Evolutionary conservation across 257 asterid species (phyloP), one percentile per base, ranked within the genome.

Genomic region (Solanum neorickii): DNA sequence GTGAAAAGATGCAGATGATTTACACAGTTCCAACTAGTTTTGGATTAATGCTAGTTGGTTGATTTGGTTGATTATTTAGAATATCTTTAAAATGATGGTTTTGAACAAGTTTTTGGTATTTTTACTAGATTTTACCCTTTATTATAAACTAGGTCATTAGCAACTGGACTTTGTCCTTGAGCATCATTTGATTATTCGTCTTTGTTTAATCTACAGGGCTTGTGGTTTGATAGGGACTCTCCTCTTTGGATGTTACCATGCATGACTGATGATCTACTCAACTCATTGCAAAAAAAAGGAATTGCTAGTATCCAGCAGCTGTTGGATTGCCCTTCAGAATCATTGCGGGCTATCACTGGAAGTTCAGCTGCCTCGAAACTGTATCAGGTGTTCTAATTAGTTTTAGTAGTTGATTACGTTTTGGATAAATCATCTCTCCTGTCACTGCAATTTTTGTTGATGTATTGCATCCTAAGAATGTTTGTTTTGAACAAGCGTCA

Each of bases 231-330:
- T 86, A 84, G 85, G 83, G 94, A 91, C 90, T 94, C 99, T 42
- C 89, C 98, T 42, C 88, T 97, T 35, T 87, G 96, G 99, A 97
- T 97, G 99, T 91, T 97, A 86, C 96, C 99, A 70, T 93, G 94
- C 92, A 94, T 97, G 98, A 95, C 95, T 9, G 93, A 92, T 77
- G 98, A 94, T 89, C 95, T 97, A 47, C 83, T 93, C 85, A 89
- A 86, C 87, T 89, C 91, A 82, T 87, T 97, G 89, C 84, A 88
- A 80, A 94, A 94, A 90, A 94, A 91, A 88, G 97, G 94, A 88
- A 90, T 95, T 88, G 83, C 74, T 77, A 94, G 90, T 80, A 89
- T 97, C 91, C 92, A 87, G 91, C 98, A 97, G 90, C 90, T 97
- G 75, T 88, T 97, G 77, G 95, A 92, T 86, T 89, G 90, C 90